A percentile compares a stretch with the other conserved stretches of the same genome.
phyloP scores from a whole-genome alignment of 495 filamentous ascomycete species.

The Amniculicola lignicola region DNA sequence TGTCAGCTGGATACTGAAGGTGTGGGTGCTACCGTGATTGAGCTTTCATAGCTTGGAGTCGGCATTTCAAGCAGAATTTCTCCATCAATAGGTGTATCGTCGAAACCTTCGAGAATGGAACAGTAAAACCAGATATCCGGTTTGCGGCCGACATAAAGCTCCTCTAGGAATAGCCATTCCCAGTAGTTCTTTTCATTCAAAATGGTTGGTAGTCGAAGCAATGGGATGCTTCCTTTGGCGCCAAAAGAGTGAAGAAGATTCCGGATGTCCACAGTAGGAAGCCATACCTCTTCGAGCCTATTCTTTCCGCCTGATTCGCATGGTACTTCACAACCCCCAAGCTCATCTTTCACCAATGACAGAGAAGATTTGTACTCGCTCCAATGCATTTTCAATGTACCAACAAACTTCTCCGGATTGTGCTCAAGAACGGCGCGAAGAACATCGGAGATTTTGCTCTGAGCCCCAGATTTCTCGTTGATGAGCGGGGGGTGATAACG shows the following conservation, averaged over 20 bases:
- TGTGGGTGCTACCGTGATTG: too few species aligned
- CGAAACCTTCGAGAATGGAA: neutral
- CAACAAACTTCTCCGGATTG: constrained; percentile 2
- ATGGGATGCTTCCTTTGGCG: neutral
- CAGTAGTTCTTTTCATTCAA: neutral
- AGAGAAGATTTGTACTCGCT: neutral
- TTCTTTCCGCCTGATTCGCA: neutral
- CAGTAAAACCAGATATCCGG: constrained; percentile 3
- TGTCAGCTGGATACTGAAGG: too few species aligned
- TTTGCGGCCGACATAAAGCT: neutral
- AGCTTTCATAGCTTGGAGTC: neutral
- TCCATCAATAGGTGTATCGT: neutral
- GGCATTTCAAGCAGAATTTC: neutral
- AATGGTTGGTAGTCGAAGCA: neutral
- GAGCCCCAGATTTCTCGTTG: neutral
- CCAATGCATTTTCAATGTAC: constrained; percentile 9
- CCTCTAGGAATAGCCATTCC: constrained; percentile 7
- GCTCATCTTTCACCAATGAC: neutral
- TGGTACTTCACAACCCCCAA: neutral
- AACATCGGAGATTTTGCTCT: neutral
- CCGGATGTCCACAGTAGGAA: constrained; percentile 1
- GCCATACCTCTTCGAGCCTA: neutral
- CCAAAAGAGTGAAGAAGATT: neutral
- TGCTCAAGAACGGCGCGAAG: neutral
- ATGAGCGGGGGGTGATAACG: constrained; percentile 4